These are phyloP conservation scores for Camellia japonica DNA, from an alignment of 148 eudicot species.

Conservation along the genomic window DNA sequence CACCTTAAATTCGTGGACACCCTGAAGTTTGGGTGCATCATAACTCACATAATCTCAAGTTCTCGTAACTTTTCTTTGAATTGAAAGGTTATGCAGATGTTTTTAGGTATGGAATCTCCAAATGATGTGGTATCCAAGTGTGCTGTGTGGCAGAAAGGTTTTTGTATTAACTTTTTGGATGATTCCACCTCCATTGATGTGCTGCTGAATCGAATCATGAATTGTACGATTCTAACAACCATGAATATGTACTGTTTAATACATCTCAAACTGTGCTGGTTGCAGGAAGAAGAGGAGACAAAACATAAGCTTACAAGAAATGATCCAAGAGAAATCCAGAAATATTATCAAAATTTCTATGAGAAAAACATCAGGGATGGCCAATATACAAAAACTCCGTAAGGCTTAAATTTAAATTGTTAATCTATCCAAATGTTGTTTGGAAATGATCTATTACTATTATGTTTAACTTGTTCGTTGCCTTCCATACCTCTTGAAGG, in stretches of 20 bases:
- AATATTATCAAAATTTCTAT: constrained; percentile 66
- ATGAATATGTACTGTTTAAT: too few relatives aligned
- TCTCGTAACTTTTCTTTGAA: neutral
- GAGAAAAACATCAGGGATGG: constrained; percentile 72
- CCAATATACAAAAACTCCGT: constrained; percentile 88
- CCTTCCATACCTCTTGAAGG: constrained; percentile 39
- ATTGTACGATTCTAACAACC: too few relatives aligned
- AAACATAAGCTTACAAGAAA: constrained; percentile 44
- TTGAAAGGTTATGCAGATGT: neutral
- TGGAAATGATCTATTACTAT: neutral
- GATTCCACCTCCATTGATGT: neutral
- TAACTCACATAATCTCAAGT: neutral
- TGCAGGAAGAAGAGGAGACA: constrained; percentile 80
- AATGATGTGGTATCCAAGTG: too few relatives aligned
- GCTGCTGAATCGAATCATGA: neutral
- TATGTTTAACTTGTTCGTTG: constrained; percentile 7
- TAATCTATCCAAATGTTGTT: constrained; percentile 9
- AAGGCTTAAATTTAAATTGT: constrained; percentile 27
- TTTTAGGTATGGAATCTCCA: neutral
- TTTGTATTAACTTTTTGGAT: neutral
- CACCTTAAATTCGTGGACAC: neutral
- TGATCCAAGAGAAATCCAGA: constrained; percentile 90
- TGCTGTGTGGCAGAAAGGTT: neutral
- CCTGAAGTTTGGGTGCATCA: neutral
- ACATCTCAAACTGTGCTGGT: constrained; percentile 16